Evolutionary conservation across 192 early-diverging fungal species (phyloP), one percentile per base, ranked within the genome.

Genomic region (Backusella westeae): DNA sequence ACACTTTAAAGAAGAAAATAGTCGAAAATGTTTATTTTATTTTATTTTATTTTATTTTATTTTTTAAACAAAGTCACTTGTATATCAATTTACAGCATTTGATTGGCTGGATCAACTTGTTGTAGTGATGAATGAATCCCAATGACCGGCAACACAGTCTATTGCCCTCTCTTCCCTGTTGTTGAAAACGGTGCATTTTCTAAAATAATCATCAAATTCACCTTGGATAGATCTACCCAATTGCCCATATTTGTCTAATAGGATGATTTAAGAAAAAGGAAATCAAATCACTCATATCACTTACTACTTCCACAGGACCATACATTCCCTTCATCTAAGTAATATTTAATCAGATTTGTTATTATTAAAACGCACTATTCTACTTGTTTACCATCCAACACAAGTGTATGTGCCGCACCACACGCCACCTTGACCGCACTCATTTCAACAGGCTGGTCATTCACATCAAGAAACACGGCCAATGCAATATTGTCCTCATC

Each of bases 271-370:
- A 53, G 19, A n/a, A 53, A 53, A n/a, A n/a, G 49, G 17, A 6
- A 5, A 53, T 21, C 17, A 53, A n/a, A n/a, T 53, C 23, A 34
- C n/a, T 39, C 23, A 35, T 72, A 0, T 29, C 3, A 63, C 63
- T 67, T 66, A 75, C 74, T 75, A 34, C 41, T 67, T 29, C 74
- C 74, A 35, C 74, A 68, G 21, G 63, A 66, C 74, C 74, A 75
- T 34, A 73, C 6, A 6, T 5, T 59, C 34, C 53, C 53, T 38
- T 59, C 3, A 21, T 59, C 72, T 73, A 38, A 32, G 0, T 17
- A 44, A 44, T 19, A 44, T 44, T 44, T 44, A 44, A 39, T 72
- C 14, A 72, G 0, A 26, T 1, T 34, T 21, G 12, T 34, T 23
- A 8, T 29, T 26, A 59, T 32, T 34, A 3, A 34, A n/a, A 3